phyloP scores from a whole-genome alignment of 2,329 filamentous ascomycete species.

The Pseudogymnoascus sp. region DNA sequence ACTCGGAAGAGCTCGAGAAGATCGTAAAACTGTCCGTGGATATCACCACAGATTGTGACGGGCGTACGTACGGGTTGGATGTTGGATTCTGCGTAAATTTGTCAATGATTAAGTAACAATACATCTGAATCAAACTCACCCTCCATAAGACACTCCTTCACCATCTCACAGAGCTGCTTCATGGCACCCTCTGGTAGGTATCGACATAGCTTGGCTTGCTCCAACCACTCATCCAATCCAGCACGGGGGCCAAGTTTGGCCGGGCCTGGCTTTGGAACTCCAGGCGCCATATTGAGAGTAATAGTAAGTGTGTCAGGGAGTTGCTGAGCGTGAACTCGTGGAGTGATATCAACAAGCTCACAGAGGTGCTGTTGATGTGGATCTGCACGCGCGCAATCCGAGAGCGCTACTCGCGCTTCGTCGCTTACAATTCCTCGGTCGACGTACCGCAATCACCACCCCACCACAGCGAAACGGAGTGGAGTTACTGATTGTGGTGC shows the following conservation, averaged over 20 bases:
- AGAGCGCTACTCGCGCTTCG: conserved; percentile 6
- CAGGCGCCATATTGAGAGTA: conserved; percentile 12
- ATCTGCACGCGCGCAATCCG: conserved; percentile 6
- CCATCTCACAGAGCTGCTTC: conserved; percentile 98
- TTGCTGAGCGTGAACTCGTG: conserved; percentile 3
- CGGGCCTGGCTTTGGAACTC: conserved; percentile 82
- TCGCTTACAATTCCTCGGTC: conserved; percentile 6
- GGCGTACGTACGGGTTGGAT: conserved; percentile 97
- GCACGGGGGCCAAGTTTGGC: conserved; percentile 77
- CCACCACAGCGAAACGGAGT: neutral
- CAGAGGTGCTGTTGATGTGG: conserved; percentile 4
- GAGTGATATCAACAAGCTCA: neutral
- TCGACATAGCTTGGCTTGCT: conserved; percentile 93
- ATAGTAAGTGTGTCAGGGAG: neutral
- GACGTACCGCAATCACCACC: neutral
- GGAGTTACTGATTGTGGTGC: conserved; percentile 3
- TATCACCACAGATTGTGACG: conserved; percentile 95
- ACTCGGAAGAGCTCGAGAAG: conserved; percentile 94
- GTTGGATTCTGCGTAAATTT: conserved; percentile 68
- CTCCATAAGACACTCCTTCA: conserved; percentile 99
- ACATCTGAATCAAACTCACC: conserved; percentile 44
- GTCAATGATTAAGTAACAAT: conserved; percentile 16
- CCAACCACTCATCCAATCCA: conserved; percentile 90
- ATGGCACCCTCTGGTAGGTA: conserved; percentile 93
- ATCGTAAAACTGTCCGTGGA: conserved; percentile 98